Base-by-base conservation (phyloP, 768 basidiomycete genomes). In the Mycena haematopus region DNA sequence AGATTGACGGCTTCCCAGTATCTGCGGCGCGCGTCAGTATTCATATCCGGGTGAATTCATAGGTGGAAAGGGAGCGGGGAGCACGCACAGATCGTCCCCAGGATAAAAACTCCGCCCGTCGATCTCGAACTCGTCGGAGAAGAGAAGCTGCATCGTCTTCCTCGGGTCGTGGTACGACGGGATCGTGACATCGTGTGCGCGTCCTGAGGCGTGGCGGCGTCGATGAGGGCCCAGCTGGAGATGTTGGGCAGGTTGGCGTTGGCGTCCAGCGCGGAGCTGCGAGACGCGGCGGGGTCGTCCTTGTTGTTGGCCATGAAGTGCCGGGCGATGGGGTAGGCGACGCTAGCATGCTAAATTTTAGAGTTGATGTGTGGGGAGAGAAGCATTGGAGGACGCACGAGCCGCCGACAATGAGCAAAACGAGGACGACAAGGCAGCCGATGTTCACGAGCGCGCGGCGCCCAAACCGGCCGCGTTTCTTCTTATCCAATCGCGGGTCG, bases 81-180 rank as follows among this genome's bases (percentile, higher is more conserved):
- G 87, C 90, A 90, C 91, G 69, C 90, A 94, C 3, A 92, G 92
- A 72, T 94, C 92, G 65, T 93, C 91, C 6, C 90, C 90, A 44
- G 88, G 85, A 76, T 90, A 93, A 70, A 93, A 93, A 6, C 88
- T 82, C 64, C 92, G 79, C 4, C 91, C 90, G 22, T 11, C n/a
- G n/a, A n/a, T n/a, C n/a, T n/a, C n/a, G n/a, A n/a, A n/a, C n/a
- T n/a, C n/a, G n/a, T n/a, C n/a, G 4, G 86, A 88, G 72, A 91
- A 93, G 10, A 92, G 88, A 24, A 93, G 79, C 47, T 79, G 71
- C 82, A 77, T 51, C 75, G 66, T 71, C 72, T 71, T 33, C n/a
- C 11, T 27, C 25, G 64, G 64, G 51, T 65, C 64, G 31, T 65
- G 55, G 56, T 61, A 65, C 24, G 33, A 35, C 17, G 29, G 54